Conservation (phyloP, 768 basidiomycete species). For the Podaxis carcinomalis region DNA sequence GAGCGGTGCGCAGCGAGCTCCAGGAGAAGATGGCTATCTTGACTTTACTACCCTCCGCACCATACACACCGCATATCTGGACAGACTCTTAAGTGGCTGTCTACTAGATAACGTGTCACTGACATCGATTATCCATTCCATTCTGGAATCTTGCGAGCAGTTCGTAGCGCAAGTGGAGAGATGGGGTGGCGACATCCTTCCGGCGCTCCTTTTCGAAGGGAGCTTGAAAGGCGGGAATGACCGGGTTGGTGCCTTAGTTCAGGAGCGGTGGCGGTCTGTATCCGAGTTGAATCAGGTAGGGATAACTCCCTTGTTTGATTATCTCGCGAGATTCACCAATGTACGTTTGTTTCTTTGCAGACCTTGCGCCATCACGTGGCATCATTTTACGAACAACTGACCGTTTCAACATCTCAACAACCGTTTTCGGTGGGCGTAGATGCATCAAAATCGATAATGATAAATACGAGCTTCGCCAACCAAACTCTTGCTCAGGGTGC, state of each 20-base stretch:
- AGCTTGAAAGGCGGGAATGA: conserved; percentile 57
- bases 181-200: conserved; percentile 90
- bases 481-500: conserved; percentile 50
- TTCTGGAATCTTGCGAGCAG: conserved; percentile 80
- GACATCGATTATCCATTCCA: conserved; percentile 58
- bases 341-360: conserved; percentile 31
- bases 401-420: conserved; percentile 72
- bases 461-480: conserved; percentile 54
- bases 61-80: conserved; percentile 79
- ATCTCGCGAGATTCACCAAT: background rate
- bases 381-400: conserved; percentile 78
- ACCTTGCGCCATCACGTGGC: conserved; percentile 62
- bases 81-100: conserved; percentile 74
- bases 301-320: background rate
- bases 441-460: conserved; percentile 63
- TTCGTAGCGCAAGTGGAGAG: conserved; percentile 87
- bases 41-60: conserved; percentile 85
- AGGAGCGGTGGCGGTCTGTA: conserved; percentile 63
- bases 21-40: conserved; percentile 37
- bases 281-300: conserved; percentile 76
- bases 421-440: conserved; percentile 60
- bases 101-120: conserved; percentile 65
- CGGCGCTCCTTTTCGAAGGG: conserved; percentile 78
- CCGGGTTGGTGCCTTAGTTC: conserved; percentile 68
- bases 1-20: background rate